Percentiles rank a stretch among this genome's conserved stretches.
These are phyloP conservation scores for Xanthoconium stramineum DNA, from an alignment of 768 basidiomycete genomes.

Conservation along the genomic window DNA sequence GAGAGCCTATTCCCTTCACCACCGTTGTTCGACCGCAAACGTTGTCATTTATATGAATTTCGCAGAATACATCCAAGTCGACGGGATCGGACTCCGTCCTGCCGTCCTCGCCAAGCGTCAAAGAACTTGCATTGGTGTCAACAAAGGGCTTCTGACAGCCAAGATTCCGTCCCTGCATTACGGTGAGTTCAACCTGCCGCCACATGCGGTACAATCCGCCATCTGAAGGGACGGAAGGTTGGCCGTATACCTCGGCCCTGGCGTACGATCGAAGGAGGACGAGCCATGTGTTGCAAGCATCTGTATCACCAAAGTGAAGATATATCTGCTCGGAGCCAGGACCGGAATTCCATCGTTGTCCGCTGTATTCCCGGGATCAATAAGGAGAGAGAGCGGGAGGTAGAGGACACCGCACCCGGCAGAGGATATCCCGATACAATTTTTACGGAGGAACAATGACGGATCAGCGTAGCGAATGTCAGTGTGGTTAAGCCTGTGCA, in stretches of 20 bases:
- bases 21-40: conserved; percentile 73
- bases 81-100: conserved; percentile 46
- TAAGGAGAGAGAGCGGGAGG: conserved; percentile 3
- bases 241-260: conserved; percentile 74
- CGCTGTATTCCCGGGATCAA: conserved; percentile 35
- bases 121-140: conserved; percentile 23
- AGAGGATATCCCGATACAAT: conserved; percentile 71
- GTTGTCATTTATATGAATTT: conserved; percentile 66
- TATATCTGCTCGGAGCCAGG: conserved; percentile 64
- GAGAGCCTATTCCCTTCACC: conserved; percentile 60
- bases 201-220: conserved; percentile 86
- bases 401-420: conserved; percentile 41
- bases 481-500: conserved; percentile 72
- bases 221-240: conserved; percentile 48
- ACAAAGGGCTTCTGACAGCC: conserved; percentile 45
- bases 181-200: conserved; percentile 73
- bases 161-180: conserved; percentile 73
- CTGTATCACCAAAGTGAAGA: conserved; percentile 64
- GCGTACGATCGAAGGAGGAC: conserved; percentile 80
- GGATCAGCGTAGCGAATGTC: conserved; percentile 76
- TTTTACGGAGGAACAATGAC: conserved; percentile 73
- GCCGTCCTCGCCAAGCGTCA: conserved; percentile 31
- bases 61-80: conserved; percentile 74
- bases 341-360: conserved; percentile 56
- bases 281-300: conserved; percentile 71